Percentiles rank a stretch among this genome's conserved stretches.
phyloP scores from a whole-genome alignment of 73 alveolate genomes.

The Uronychia binucleata region DNA sequence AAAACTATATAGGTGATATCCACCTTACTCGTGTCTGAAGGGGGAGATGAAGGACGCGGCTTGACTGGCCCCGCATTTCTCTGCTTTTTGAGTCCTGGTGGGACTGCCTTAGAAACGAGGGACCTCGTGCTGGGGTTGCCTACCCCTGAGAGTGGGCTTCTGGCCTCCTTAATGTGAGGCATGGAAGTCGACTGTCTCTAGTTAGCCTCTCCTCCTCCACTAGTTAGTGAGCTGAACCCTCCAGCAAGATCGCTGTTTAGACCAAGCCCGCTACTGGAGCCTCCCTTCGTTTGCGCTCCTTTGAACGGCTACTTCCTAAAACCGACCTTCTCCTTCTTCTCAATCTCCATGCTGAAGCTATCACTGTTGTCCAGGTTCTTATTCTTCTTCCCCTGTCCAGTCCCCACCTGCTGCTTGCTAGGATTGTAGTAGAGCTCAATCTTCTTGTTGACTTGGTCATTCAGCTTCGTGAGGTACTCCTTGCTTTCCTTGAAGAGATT shows the following conservation, averaged over 20 bases:
- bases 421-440: constrained; percentile 4
- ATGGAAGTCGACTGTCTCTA: no score
- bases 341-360: background rate
- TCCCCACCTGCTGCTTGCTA: background rate
- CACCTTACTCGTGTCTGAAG: background rate
- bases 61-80: no score
- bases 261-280: no score
- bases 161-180: no score
- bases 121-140: no score
- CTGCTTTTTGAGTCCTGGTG: no score
- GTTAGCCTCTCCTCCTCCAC: no score
- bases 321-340: background rate
- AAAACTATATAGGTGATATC: background rate
- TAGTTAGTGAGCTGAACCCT: no score
- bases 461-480: background rate
- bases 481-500: constrained; percentile 1
- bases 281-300: background rate
- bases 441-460: background rate
- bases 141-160: background rate
- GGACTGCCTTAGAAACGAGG: no score
- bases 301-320: background rate
- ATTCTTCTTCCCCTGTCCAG: background rate
- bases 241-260: no score
- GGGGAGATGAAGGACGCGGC: background rate
- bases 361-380: background rate